Conservation (phyloP, 768 basidiomycete species). For the Suillus paluster region DNA sequence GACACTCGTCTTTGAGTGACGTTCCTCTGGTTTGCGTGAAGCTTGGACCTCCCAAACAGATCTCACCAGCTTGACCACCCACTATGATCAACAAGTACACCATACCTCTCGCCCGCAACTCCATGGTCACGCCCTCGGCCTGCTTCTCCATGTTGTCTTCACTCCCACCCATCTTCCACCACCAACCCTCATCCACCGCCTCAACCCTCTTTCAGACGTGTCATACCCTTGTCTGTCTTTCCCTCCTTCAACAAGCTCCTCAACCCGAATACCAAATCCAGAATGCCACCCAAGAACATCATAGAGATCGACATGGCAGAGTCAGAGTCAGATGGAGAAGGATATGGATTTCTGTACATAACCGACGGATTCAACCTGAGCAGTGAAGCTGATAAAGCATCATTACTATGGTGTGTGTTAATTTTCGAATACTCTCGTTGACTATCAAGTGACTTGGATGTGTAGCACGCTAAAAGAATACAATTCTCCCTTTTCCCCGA, state of each 20-base stretch:
- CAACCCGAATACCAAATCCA: slow-evolving; percentile 83
- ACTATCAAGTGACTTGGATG: too few relatives aligned
- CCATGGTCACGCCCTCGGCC: slow-evolving; percentile 87
- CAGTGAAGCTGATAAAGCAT: too few relatives aligned
- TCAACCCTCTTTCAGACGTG: slow-evolving; percentile 72
- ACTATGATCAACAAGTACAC: slow-evolving; percentile 59
- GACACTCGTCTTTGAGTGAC: too few relatives aligned
- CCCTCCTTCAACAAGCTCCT: slow-evolving; percentile 84
- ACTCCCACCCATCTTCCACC: slow-evolving; percentile 81
- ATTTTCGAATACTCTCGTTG: too few relatives aligned
- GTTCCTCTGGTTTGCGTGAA: too few relatives aligned
- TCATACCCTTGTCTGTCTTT: slow-evolving; percentile 77
- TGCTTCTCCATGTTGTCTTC: slow-evolving; percentile 86
- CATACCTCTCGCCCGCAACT: slow-evolving; percentile 83
- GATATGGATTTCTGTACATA: slow-evolving; percentile 87
- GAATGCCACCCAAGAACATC: slow-evolving; percentile 77
- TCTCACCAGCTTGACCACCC: too few relatives aligned
- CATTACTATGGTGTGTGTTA: too few relatives aligned
- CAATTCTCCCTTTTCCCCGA: too few relatives aligned
- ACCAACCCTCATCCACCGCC: slow-evolving; percentile 81
- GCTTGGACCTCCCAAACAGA: too few relatives aligned
- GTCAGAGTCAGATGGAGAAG: slow-evolving; percentile 57
- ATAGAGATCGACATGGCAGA: slow-evolving; percentile 80
- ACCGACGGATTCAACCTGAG: too few relatives aligned
- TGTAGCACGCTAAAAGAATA: too few relatives aligned